These are phyloP conservation scores for Pugionium cornutum DNA, from an alignment of 345 rosid genomes.

Conservation along the genomic window DNA sequence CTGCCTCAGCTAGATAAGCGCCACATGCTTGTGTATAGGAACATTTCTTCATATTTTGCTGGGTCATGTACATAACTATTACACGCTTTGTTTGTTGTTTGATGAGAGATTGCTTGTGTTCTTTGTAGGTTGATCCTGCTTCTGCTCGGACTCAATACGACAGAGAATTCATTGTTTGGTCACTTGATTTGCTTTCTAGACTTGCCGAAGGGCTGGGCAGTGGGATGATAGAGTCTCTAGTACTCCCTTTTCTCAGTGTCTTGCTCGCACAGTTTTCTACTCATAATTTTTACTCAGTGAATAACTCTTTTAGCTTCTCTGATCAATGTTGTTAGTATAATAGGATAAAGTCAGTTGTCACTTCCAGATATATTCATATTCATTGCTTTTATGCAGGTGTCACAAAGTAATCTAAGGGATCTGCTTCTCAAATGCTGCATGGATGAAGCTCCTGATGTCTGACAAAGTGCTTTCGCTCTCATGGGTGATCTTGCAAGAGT, in stretches of 20 bases:
- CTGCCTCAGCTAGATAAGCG: no score
- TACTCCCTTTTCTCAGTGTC: slow-evolving; percentile 40
- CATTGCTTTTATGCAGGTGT: slow-evolving; percentile 50
- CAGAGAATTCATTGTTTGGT: slow-evolving; percentile 86
- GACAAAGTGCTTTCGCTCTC: slow-evolving; percentile 91
- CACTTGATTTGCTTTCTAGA: slow-evolving; percentile 95
- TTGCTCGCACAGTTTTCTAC: slow-evolving; percentile 2
- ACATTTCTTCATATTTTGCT: slow-evolving; percentile 11
- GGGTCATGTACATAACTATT: slow-evolving; percentile 5
- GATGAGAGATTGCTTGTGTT: slow-evolving; percentile 28
- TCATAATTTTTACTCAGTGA: slow-evolving; percentile 1
- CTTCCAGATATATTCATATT: slow-evolving; percentile 7
- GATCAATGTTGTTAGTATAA: neutral
- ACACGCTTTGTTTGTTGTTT: slow-evolving; percentile 7
- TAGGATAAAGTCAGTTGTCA: neutral
- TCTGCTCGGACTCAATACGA: slow-evolving; percentile 81
- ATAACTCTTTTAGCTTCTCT: neutral
- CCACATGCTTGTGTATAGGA: slow-evolving; percentile 12
- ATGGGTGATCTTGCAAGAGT: slow-evolving; percentile 80
- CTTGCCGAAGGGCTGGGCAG: slow-evolving; percentile 89
- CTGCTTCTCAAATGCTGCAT: slow-evolving; percentile 85
- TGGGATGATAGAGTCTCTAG: slow-evolving; percentile 87
- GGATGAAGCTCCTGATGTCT: slow-evolving; percentile 74
- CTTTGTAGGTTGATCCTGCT: slow-evolving; percentile 69
- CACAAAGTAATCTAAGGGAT: slow-evolving; percentile 75